These are phyloP conservation scores for Bidens hawaiensis DNA, from an alignment of 140 eudicot genomes.

Conservation along the genomic window DNA sequence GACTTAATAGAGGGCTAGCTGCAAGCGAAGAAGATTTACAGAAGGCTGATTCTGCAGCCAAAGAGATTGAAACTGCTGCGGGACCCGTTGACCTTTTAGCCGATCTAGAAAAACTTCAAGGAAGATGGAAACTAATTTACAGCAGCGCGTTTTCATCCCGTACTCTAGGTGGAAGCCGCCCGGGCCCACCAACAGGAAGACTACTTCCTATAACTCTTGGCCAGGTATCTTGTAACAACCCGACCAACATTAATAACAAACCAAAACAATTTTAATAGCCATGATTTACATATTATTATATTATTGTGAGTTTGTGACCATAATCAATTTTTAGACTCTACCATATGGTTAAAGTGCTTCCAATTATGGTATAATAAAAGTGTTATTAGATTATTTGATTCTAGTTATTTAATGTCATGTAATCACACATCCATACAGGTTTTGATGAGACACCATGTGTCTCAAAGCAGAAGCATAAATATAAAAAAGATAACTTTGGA, in stretches of 20 bases:
- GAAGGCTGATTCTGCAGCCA: slow-evolving; percentile 83
- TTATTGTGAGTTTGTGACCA: too few species aligned
- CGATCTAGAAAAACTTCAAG: slow-evolving; percentile 81
- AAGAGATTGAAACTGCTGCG: slow-evolving; percentile 61
- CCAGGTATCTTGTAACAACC: slow-evolving; percentile 76
- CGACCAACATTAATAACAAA: too few species aligned
- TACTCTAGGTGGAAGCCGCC: slow-evolving; percentile 93
- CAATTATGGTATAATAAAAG: too few species aligned
- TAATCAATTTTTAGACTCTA: background rate
- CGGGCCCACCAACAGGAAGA: slow-evolving; percentile 88
- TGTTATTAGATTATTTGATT: too few species aligned
- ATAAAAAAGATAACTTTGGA: too few species aligned
- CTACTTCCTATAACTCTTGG: slow-evolving; percentile 97
- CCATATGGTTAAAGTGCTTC: too few species aligned
- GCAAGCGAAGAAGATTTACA: slow-evolving; percentile 80
- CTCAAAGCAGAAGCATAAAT: too few species aligned
- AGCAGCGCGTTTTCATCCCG: slow-evolving; percentile 98
- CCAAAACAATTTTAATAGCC: too few species aligned
- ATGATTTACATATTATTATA: too few species aligned
- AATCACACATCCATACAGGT: too few species aligned
- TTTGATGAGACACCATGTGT: too few species aligned
- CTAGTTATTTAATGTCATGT: too few species aligned
- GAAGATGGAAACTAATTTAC: slow-evolving; percentile 83
- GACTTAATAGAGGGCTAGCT: slow-evolving; percentile 89
- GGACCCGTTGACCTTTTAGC: slow-evolving; percentile 67